Evolutionary conservation across 148 eudicot species (phyloP).

Genomic region (Pharnaceum exiguum): DNA sequence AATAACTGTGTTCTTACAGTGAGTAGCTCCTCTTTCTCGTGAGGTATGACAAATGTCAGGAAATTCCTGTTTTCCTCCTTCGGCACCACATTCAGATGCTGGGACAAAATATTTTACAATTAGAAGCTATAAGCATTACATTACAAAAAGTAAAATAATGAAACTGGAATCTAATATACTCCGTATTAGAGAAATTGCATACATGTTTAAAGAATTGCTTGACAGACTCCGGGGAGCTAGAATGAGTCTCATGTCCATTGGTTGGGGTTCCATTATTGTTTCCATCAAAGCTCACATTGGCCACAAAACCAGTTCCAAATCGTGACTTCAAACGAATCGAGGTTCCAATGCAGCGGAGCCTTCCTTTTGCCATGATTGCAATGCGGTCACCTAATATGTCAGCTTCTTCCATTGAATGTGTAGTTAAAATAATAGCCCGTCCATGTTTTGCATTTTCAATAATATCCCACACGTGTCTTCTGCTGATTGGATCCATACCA

Average conservation of each 20-base stretch:
- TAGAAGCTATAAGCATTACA: background rate
- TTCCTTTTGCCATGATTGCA: conserved; percentile 97
- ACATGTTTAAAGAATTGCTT: conserved; percentile 78
- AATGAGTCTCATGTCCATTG: conserved; percentile 13
- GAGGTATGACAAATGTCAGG: conserved; percentile 76
- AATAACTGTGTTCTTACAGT: conserved; percentile 36
- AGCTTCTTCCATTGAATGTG: conserved; percentile 99
- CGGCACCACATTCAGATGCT: conserved; percentile 70
- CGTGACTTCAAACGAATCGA: conserved; percentile 83
- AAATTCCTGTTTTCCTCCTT: conserved; percentile 84
- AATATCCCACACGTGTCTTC: conserved; percentile 97
- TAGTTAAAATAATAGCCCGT: conserved; percentile 79
- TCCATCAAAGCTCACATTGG: conserved; percentile 68
- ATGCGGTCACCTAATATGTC: conserved; percentile 90
- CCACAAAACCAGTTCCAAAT: conserved; percentile 87
- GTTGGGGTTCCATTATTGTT: conserved; percentile 30
- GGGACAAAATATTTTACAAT: conserved; percentile 7
- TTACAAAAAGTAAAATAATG: no score
- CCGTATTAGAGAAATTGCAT: conserved; percentile 18
- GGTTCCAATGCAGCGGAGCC: conserved; percentile 94
- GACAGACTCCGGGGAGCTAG: conserved; percentile 39
- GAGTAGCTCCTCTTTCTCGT: conserved; percentile 60
- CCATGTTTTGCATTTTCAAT: conserved; percentile 86
- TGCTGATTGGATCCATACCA: conserved; percentile 96
- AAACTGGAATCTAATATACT: no score